Evolutionary conservation across 148 eudicot species (phyloP).

Genomic region (Camellia granthamiana): DNA sequence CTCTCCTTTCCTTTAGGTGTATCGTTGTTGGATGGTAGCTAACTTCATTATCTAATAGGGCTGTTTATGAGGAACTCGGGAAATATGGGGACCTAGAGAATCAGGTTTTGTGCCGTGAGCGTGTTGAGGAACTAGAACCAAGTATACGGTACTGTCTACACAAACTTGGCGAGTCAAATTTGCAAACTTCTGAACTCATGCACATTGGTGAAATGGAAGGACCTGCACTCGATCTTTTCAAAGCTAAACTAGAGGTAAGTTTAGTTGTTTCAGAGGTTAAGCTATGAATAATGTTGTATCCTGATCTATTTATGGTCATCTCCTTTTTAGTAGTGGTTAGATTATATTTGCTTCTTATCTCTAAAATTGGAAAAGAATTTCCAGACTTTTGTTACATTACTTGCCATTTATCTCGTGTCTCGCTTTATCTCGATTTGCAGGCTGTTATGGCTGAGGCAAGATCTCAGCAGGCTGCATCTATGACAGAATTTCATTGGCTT

Average conservation of each 20-base stretch:
- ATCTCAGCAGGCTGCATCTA: conserved; percentile 96
- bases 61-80: conserved; percentile 97
- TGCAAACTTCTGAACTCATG: conserved; percentile 82
- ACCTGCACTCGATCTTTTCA: conserved; percentile 93
- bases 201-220: conserved; percentile 97
- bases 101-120: conserved; percentile 84
- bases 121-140: conserved; percentile 95
- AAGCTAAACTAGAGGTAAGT: conserved; percentile 79
- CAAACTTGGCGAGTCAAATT: conserved; percentile 86
- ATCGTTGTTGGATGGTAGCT: background rate
- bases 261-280: background rate
- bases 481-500: conserved; percentile 97
- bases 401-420: background rate
- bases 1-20: background rate
- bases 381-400: background rate
- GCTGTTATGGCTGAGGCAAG: conserved; percentile 98
- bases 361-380: background rate
- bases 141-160: conserved; percentile 87
- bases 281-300: background rate
- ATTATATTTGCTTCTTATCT: background rate
- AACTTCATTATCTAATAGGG: conserved; percentile 42
- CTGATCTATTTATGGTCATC: background rate
- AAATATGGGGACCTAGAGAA: conserved; percentile 93
- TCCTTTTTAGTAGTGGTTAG: background rate
- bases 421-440: conserved; percentile 40